Evolutionary conservation across 2,329 filamentous ascomycete genomes (phyloP), one percentile per base, ranked within the genome.

Genomic region (Triangularia verruculosa): DNA sequence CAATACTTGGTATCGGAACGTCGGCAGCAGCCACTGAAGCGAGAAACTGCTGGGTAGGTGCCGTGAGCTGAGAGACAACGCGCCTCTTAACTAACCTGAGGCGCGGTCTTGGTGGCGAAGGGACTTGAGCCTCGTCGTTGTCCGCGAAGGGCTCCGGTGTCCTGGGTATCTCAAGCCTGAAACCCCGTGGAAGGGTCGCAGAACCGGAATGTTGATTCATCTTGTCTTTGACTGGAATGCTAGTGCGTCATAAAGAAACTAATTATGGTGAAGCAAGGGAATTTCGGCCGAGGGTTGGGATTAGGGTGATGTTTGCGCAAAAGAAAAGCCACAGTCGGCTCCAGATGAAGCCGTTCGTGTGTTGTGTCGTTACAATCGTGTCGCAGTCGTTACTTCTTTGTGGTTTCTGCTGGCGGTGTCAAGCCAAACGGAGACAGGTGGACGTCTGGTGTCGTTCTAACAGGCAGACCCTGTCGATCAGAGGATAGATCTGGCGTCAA

Each of bases 21-120:
- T 89, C 86, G 65, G 85, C 86, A 17, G 86, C 85, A 53, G 85
- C 86, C 63, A 89, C 86, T 3, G 86, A 88, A 2, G 85, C 86
- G n/a, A 89, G 80, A 70, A 89, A 89, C 58, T 89, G 85, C 70
- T 87, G 80, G 1, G 86, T 89, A 1, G 86, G 85, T 39, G 85
- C 85, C 64, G 80, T 74, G 11, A 84, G 77, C 62, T 81, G 79
- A 24, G 81, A 79, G 25, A 83, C 80, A 39, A 79, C 79, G 70
- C 81, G 79, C 69, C 84, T 84, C 69, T 82, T 80, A 74, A 85
- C 85, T 64, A 87, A 74, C 67, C 79, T 81, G 69, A 87, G 78
- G 60, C 82, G 82, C 65, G 80, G 83, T 70, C 82, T 80, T 52
- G 81, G 82, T 25, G 83, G 79, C 39, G 81, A 82, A 11, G 83